Conservation (phyloP, 371 early-diverging fungal genomes). For the Apophysomyces sp. region DNA sequence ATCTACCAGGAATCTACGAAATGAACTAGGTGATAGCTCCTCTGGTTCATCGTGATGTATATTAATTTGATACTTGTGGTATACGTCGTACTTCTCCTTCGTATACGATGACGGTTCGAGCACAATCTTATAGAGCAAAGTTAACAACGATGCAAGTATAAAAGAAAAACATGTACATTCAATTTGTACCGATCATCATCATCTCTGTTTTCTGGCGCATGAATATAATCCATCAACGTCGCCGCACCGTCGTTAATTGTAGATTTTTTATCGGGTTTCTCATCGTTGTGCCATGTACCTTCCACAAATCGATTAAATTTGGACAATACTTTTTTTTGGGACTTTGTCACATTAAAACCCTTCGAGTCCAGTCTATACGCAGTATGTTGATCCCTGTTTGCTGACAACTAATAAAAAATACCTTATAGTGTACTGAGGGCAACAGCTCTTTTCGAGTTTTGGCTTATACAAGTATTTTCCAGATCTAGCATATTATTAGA, state of each 20-base stretch:
- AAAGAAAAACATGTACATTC: constrained; percentile 5
- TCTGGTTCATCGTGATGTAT: constrained; percentile 76
- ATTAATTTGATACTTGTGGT: constrained; percentile 73
- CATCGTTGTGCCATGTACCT: constrained; percentile 27
- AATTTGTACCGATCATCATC: constrained; percentile 7
- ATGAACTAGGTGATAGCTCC: constrained; percentile 52
- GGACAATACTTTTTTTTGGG: constrained; percentile 69
- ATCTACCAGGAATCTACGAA: constrained; percentile 73
- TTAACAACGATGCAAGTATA: background rate
- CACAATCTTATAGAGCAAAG: constrained; percentile 33
- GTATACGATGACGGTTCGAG: constrained; percentile 68
- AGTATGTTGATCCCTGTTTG: no score
- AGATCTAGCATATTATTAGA: constrained; percentile 37
- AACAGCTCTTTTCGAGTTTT: constrained; percentile 59
- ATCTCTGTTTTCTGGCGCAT: background rate
- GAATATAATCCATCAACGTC: background rate
- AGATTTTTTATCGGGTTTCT: background rate
- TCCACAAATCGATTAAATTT: constrained; percentile 59
- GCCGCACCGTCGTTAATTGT: background rate
- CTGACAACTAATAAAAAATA: no score
- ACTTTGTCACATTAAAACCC: constrained; percentile 55
- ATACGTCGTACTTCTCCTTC: constrained; percentile 75
- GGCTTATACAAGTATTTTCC: constrained; percentile 68
- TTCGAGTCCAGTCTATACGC: constrained; percentile 52
- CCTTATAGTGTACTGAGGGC: constrained; percentile 73